Percentiles rank a stretch among this genome's conserved stretches.
phyloP scores from a whole-genome alignment of 1,284 basidiomycete genomes.

The Austroboletus niveus region DNA sequence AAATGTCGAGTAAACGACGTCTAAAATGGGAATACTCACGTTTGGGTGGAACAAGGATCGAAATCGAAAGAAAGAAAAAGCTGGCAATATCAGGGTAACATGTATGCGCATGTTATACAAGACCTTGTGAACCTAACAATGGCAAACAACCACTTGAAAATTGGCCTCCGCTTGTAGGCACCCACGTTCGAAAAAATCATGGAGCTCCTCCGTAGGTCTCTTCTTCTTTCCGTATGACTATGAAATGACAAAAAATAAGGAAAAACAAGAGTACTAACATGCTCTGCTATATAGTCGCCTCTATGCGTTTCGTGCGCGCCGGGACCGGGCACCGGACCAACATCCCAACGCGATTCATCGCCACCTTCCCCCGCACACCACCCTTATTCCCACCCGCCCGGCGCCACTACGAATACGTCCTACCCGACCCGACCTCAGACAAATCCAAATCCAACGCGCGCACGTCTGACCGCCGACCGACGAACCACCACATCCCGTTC shows the following conservation, averaged over 20 bases:
- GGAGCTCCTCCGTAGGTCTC: conserved; percentile 11
- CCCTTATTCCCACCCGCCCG: conserved; percentile 8
- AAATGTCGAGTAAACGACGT: background rate
- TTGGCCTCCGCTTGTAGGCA: background rate
- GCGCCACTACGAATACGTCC: conserved; percentile 4
- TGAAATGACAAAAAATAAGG: background rate
- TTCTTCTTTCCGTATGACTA: background rate
- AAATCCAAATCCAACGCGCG: background rate
- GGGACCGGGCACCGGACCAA: background rate
- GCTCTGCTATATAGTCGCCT: background rate
- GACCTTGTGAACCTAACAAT: conserved; percentile 21
- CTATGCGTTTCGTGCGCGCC: background rate
- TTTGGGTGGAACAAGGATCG: background rate
- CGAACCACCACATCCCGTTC: conserved; percentile 37
- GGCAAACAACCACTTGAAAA: conserved; percentile 24
- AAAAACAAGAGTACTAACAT: background rate
- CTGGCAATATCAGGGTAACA: background rate
- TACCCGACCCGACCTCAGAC: background rate
- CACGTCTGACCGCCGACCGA: conserved; percentile 18
- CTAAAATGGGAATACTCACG: conserved; percentile 12
- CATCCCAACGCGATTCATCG: conserved; percentile 2
- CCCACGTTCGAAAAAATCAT: conserved; percentile 1
- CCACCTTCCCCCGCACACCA: background rate
- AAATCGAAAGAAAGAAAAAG: background rate
- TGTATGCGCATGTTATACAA: conserved; percentile 25